These are phyloP conservation scores for Heliamphora pulchella DNA, from an alignment of 179 eudicot genomes.

Conservation along the genomic window DNA sequence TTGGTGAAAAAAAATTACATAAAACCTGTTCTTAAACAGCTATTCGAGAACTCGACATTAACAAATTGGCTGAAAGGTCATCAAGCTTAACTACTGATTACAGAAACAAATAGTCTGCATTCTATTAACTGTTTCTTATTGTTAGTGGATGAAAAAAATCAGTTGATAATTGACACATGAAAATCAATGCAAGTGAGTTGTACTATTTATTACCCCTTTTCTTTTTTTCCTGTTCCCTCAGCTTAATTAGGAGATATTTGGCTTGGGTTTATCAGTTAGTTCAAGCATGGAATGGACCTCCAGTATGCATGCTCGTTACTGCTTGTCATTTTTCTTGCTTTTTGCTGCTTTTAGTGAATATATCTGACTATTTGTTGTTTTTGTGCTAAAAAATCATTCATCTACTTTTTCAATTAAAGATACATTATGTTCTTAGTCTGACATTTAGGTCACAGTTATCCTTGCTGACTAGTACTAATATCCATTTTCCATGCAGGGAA, in stretches of 20 bases:
- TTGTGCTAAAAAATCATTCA: background rate
- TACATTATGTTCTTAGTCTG: background rate
- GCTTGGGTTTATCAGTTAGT: background rate
- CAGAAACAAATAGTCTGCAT: background rate
- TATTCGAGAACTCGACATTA: background rate
- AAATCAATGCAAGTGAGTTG: background rate
- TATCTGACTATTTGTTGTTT: background rate
- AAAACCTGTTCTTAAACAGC: no score
- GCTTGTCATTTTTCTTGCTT: background rate
- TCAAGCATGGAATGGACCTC: background rate
- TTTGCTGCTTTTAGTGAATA: background rate
- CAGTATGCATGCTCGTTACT: background rate
- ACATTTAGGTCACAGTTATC: constrained; percentile 2
- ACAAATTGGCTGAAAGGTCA: background rate
- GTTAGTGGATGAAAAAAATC: background rate
- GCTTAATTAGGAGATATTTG: background rate
- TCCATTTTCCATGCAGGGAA: constrained; percentile 49
- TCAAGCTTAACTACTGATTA: background rate
- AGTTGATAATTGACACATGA: no score
- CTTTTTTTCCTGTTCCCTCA: background rate
- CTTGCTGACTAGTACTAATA: constrained; percentile 4
- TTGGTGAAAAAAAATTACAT: background rate
- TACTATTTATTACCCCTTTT: background rate
- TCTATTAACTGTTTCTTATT: background rate
- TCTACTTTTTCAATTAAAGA: background rate